phyloP scores from a whole-genome alignment of 768 basidiomycete species.

The Lactarius quietus region DNA sequence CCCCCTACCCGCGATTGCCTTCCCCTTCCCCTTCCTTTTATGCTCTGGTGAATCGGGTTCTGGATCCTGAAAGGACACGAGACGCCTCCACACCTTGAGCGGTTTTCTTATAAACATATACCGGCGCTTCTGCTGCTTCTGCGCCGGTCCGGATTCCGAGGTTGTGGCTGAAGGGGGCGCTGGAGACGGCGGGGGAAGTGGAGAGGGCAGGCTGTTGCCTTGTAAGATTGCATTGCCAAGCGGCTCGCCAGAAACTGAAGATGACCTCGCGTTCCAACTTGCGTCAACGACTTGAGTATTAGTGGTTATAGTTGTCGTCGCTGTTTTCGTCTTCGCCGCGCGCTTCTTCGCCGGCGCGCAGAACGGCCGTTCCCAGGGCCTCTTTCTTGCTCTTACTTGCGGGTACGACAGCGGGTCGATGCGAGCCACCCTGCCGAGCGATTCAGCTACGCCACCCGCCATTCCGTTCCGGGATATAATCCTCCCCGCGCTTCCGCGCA shows the following conservation, averaged over 20 bases:
- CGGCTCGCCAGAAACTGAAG: conserved; percentile 1
- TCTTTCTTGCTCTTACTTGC: background rate
- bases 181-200: background rate
- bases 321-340: no score
- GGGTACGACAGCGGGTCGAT: background rate
- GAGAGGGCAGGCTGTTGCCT: background rate
- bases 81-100: conserved; percentile 11
- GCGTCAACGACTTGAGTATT: background rate
- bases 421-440: background rate
- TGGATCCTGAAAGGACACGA: conserved; percentile 5
- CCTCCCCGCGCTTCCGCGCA: conserved; percentile 43
- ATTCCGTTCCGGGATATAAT: conserved; percentile 38
- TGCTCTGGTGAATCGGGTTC: background rate
- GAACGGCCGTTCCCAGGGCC: background rate
- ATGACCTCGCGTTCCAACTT: background rate
- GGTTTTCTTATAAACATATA: conserved; percentile 6
- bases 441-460: conserved; percentile 24
- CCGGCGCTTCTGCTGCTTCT: background rate
- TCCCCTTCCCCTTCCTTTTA: background rate
- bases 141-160: background rate
- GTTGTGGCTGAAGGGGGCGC: background rate
- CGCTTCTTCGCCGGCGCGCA: no score
- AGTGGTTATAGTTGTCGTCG: no score
- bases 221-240: background rate
- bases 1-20: background rate